Evolutionary conservation across 192 early-diverging fungal species (phyloP), one percentile per base, ranked within the genome.

Genomic region (Backusella mclennaniae): DNA sequence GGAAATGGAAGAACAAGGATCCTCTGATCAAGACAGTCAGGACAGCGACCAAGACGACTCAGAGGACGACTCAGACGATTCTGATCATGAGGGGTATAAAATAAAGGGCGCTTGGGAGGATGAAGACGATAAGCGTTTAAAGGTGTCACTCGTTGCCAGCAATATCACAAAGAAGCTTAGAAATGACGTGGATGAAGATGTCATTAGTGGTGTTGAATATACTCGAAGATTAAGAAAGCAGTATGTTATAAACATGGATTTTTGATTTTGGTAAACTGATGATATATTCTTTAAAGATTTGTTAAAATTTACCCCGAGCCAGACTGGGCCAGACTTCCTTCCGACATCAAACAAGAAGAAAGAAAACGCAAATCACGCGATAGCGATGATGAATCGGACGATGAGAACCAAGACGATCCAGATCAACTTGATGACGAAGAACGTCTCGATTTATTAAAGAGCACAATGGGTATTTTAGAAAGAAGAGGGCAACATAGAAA

Each of bases 271-370:
- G 21, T 19, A 2, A 33, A 7, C 31, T 67, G 66, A 33, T 8
- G 6, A 5, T 6, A 7, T 49, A 19, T 17, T 31, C 1, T 38
- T 21, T 8, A 66, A 46, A 92, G 89, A 69, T 95, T 92, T 83
- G 86, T 92, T 69, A 93, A 93, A 76, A 89, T 98, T 23, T 85
- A 98, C 76, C 95, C 96, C 17, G 89, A 86, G 0, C 96, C 97
- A 0, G 86, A 87, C 66, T 98, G 97, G 97, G 96, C 96, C 3
- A 76, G 73, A n/a, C 76, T 83, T n/a, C 88, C 88, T 29, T 86
- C 89, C 9, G 84, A 83, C 66, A 77, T 77, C 79, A 84, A 80
- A 77, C 74, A 73, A 66, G 69, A 83, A n/a, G 53, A 76, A 35
- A 72, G 69, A 31, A 80, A 76, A n/a, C 70, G 77, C 21, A 77